These are phyloP conservation scores for Rosellinia necatrix DNA, from an alignment of 2,329 filamentous ascomycete species.

Conservation along the genomic window DNA sequence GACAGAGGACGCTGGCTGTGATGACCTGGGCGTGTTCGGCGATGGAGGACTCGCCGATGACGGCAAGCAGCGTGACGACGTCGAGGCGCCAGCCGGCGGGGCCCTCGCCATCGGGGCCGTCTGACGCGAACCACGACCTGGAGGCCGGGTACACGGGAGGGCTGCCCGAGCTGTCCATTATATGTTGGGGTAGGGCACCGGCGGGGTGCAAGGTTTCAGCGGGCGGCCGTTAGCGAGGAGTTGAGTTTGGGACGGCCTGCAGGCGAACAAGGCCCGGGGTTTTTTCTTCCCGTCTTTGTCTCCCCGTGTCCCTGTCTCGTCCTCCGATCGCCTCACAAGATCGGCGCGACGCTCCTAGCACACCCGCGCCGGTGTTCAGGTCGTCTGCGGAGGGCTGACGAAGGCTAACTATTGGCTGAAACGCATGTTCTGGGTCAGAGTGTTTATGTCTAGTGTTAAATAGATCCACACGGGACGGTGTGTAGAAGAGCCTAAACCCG, in stretches of 20 bases:
- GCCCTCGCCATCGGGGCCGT: constrained; percentile 42
- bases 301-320: not conserved
- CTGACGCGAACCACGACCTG: constrained; percentile 42
- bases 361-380: no score
- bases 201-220: constrained; percentile 19
- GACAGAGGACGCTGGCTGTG: constrained; percentile 61
- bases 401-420: not conserved
- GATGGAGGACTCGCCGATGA: constrained; percentile 65
- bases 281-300: not conserved
- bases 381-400: no score
- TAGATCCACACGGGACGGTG: not conserved
- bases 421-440: no score
- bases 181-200: not conserved
- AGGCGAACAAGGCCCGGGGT: no score
- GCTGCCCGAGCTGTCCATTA: no score
- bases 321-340: not conserved
- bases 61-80: constrained; percentile 65
- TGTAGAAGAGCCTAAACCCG: no score
- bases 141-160: no score
- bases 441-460: not conserved
- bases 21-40: constrained; percentile 62
- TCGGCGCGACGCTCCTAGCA: no score
- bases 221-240: constrained; percentile 20
- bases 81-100: constrained; percentile 59
- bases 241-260: constrained; percentile 28